Percentiles rank a stretch among this genome's conserved stretches.
Evolutionary conservation across 345 rosid species (phyloP).

Genomic region (Populus euphratica): DNA sequence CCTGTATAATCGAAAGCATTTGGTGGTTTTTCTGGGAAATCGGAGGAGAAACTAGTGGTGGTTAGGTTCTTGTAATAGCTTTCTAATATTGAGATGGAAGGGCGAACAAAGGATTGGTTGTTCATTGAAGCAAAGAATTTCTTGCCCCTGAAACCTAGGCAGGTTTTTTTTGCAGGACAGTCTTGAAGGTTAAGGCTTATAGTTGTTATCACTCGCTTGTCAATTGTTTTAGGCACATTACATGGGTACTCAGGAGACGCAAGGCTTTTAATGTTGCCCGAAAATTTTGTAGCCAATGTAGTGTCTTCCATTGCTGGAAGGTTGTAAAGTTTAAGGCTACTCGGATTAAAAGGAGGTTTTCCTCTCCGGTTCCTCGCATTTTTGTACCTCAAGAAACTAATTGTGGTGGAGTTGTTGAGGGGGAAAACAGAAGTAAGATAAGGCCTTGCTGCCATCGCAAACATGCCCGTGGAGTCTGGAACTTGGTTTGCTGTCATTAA

Average conservation of each 20-base stretch:
- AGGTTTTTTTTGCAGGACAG: neutral
- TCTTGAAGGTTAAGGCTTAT: neutral
- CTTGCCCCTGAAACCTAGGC: neutral
- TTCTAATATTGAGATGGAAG: neutral
- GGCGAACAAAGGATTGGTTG: neutral
- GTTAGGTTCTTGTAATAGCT: neutral
- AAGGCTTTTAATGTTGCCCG: neutral
- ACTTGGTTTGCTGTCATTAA: neutral
- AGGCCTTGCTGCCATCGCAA: neutral
- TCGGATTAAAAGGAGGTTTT: neutral
- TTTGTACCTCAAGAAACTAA: neutral
- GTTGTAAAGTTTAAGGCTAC: neutral
- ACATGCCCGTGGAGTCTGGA: neutral
- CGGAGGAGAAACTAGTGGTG: neutral
- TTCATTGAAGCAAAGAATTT: neutral
- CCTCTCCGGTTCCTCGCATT: neutral
- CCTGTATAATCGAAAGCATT: neutral
- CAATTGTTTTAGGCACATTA: neutral
- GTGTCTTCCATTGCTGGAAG: neutral
- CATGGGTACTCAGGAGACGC: neutral
- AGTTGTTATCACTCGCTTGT: neutral
- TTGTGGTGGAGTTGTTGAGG: neutral
- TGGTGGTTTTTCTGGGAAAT: neutral
- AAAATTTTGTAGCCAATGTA: neutral
- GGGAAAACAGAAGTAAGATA: neutral